Evolutionary conservation across 352 stramenopile genomes (phyloP), one percentile per base, ranked within the genome.

Genomic region (Lagenidium giganteum): DNA sequence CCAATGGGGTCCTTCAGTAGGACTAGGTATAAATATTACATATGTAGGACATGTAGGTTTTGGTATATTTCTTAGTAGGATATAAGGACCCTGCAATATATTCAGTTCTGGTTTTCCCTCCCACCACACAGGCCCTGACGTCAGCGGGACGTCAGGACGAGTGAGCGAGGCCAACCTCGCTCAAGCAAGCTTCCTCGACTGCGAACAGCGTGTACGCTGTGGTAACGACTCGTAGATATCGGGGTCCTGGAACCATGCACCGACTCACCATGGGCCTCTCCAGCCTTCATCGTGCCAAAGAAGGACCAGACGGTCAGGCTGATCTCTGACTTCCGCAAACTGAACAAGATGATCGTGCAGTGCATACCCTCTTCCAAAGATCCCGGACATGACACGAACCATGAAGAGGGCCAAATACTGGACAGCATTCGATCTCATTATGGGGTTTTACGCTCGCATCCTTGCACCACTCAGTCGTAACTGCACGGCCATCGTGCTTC

Each of bases 381-480:
- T 77, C 14, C 47, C 48, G 23, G 62, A 77, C 39, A 61, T 80
- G 21, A 24, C 79, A 1, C 23, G 43, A 2, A 42, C 47, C 33
- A 18, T 39, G 9, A 44, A 31, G 13, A 39, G 32, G 28, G 48
- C 57, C 18, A 29, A 31, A n/a, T 64, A 30, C 28, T 51, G 59
- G 9, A 53, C 37, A 6, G 57, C 57, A n/a, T 32, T 70, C 7
- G 55, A 65, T 31, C 45, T 64, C n/a, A 23, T 21, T 8, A 67
- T 67, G 49, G 48, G 61, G 37, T 68, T 70, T 28, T 70, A 73
- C 24, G 49, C 33, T 38, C 61, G 64, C 46, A n/a, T 52, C 12
- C n/a, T 68, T 8, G 45, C 51, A 21, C 29, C 53, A 44, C 35
- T 47, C 40, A 43, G 24, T 25, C 31, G 56, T 24, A 32, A 42